A percentile compares a stretch with the other conserved stretches of the same genome.
These are phyloP conservation scores for Lipomyces sp. DNA, from an alignment of 805 yeast species.

Conservation along the genomic window DNA sequence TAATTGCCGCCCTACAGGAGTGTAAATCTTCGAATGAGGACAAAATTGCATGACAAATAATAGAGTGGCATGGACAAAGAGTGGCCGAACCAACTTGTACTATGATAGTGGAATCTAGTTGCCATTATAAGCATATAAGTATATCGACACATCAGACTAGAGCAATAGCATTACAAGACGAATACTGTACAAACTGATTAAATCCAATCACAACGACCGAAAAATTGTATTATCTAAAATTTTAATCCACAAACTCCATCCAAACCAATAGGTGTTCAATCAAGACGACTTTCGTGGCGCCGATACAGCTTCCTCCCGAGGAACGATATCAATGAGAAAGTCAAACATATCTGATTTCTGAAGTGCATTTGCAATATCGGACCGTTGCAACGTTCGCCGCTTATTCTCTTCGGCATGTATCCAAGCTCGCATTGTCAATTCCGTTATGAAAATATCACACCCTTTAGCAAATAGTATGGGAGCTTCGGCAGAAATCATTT, in stretches of 20 bases:
- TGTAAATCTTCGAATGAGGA: not conserved
- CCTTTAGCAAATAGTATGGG: slow-evolving; percentile 98
- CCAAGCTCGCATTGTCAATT: slow-evolving; percentile 98
- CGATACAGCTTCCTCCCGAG: slow-evolving; percentile 68
- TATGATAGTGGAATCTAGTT: not conserved
- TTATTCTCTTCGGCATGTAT: slow-evolving; percentile 97
- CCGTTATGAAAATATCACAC: slow-evolving; percentile 96
- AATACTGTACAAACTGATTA: not conserved
- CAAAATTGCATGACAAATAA: too few relatives aligned
- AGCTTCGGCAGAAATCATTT: slow-evolving; percentile 98
- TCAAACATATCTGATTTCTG: slow-evolving; percentile 97
- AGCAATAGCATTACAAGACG: not conserved
- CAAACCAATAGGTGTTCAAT: not conserved
- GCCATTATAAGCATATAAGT: not conserved
- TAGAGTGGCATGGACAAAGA: too few relatives aligned
- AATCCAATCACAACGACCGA: not conserved
- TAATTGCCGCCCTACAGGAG: not conserved
- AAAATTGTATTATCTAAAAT: not conserved
- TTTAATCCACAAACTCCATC: not conserved
- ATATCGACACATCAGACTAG: not conserved
- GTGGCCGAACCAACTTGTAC: not conserved
- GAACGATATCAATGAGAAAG: slow-evolving; percentile 92
- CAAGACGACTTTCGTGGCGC: slow-evolving; percentile 24
- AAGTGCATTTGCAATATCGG: slow-evolving; percentile 93
- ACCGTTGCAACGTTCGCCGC: slow-evolving; percentile 89